Conservation (phyloP, 208 protist species). For the Dictyostelium gargantuum region DNA sequence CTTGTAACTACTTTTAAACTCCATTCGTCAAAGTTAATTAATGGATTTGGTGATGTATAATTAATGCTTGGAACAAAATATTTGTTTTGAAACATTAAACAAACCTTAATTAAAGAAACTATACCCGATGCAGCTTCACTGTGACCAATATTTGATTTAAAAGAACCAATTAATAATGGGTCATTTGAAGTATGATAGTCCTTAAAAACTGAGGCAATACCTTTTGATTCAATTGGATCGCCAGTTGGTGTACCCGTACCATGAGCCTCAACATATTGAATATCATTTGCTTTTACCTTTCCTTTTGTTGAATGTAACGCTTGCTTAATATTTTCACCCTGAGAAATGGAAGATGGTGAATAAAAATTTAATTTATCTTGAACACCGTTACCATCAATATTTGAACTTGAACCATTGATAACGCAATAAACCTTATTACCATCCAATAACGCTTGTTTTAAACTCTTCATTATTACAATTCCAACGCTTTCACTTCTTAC, state of each 20-base stretch:
- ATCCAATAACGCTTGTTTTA: slow-evolving; percentile 7
- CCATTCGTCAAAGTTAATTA: slow-evolving; percentile 61
- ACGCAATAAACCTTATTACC: slow-evolving; percentile 29
- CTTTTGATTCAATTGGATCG: slow-evolving; percentile 25
- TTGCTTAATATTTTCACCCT: background rate
- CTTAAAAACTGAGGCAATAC: background rate
- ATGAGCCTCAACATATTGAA: slow-evolving; percentile 80
- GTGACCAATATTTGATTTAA: slow-evolving; percentile 81
- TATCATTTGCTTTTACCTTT: slow-evolving; percentile 35
- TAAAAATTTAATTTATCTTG: background rate
- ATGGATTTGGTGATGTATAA: slow-evolving; percentile 58
- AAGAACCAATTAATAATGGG: slow-evolving; percentile 57
- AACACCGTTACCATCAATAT: background rate
- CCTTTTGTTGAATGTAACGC: slow-evolving; percentile 2
- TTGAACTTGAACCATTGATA: background rate
- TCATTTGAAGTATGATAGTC: background rate
- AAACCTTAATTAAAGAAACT: slow-evolving; percentile 65
- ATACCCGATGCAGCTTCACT: slow-evolving; percentile 69
- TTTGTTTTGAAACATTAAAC: slow-evolving; percentile 63
- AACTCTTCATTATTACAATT: slow-evolving; percentile 76
- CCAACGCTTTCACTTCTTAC: slow-evolving; percentile 83
- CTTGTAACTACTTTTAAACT: slow-evolving; percentile 34
- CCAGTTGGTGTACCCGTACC: slow-evolving; percentile 80
- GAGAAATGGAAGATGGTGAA: background rate
- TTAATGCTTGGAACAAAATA: slow-evolving; percentile 64